Base-by-base conservation (phyloP, 768 basidiomycete species). In the Rickenella mellea region DNA sequence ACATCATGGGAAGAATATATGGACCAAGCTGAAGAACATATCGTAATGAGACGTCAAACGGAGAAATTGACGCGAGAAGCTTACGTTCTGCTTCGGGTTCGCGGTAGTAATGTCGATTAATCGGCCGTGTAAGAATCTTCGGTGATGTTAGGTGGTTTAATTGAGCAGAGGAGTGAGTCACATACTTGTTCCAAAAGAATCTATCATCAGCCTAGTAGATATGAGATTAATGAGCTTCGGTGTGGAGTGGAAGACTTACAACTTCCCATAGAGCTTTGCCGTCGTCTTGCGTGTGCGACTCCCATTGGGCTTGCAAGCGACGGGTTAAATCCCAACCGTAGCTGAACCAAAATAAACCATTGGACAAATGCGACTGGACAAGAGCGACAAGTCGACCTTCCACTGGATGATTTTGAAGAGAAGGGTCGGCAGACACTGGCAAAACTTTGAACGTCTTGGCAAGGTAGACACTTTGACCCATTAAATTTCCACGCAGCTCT, bases 101-200 rank as follows among this genome's bases (percentile, higher is more conserved):
- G 66, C 61, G 27, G 61, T 66, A 7, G 68, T 69, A 28, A 60
- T 55, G 56, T 77, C 77, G 43, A 83, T 81, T 47, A 90, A 63
- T 49, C 73, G 70, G 11, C 69, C 63, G 46, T 81, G 78, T 45
- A 84, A 55, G 51, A 71, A 73, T 55, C 70, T 71, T 50, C 10
- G 21, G 15, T 22, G 20, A 41, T 31, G 40, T 38, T 8, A 42
- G 12, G n/a, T 25, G 33, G 35, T 9, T 10, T 19, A 27, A 40
- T 25, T 22, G 31, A 36, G 4, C 9, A 41, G 46, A 39, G 48
- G 50, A 40, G 24, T 21, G 20, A 22, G 30, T 25, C 39, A 38
- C 20, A 38, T 48, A 85, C 76, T 78, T 86, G 62, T 99, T 99
- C 94, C 94, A 99, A 64, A 98, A 98, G 65, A 99, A 99, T 48